Percentiles rank a stretch among this genome's conserved stretches.
Conservation (phyloP, 306 rosid genomes). For the Ormosia semicastrata region DNA sequence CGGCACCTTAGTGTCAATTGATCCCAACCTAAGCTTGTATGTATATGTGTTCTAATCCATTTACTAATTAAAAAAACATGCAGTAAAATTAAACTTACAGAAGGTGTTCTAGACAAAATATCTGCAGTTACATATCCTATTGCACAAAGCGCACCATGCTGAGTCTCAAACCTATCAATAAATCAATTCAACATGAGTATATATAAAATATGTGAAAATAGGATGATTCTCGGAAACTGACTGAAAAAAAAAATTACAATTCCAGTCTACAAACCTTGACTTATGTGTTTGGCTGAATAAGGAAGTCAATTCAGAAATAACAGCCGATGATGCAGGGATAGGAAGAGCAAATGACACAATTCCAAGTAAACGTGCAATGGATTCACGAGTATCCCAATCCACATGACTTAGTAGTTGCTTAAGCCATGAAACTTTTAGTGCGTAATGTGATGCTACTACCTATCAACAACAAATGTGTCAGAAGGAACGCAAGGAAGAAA, state of each 20-base stretch:
- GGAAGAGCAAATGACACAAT: conserved; percentile 81
- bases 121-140: conserved; percentile 87
- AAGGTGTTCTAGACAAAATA: conserved; percentile 58
- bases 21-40: background rate
- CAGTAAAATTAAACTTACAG: conserved; percentile 53
- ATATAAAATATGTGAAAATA: background rate
- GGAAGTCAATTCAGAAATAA: conserved; percentile 63
- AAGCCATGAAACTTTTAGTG: conserved; percentile 71
- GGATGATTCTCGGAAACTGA: background rate
- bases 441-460: conserved; percentile 73
- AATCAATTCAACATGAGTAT: conserved; percentile 28
- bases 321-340: conserved; percentile 44
- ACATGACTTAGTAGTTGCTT: conserved; percentile 78
- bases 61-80: conserved; percentile 13
- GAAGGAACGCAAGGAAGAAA: conserved; percentile 28
- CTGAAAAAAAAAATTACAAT: background rate
- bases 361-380: conserved; percentile 91
- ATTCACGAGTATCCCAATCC: conserved; percentile 90
- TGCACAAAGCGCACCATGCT: conserved; percentile 87
- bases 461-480: conserved; percentile 44
- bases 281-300: conserved; percentile 52
- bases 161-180: conserved; percentile 79
- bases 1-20: too few species aligned
- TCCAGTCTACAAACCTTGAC: conserved; percentile 56
- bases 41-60: background rate